A percentile compares a stretch with the other conserved stretches of the same genome.
Conservation (phyloP, 345 rosid species). For the Abelmoschus esculentus region DNA sequence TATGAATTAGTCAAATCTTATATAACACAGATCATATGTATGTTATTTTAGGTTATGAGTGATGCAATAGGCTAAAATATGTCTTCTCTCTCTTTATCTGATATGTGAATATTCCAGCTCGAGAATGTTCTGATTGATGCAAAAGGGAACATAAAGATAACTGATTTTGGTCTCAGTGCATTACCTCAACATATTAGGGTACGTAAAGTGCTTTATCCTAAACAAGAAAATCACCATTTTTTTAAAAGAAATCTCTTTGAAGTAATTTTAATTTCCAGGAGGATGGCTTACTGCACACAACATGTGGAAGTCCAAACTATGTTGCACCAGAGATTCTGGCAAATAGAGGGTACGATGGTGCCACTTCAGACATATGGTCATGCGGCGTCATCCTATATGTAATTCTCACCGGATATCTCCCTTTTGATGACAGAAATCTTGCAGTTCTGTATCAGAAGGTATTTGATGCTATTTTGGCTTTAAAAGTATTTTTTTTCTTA, state of each 20-base stretch:
- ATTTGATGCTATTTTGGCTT: neutral
- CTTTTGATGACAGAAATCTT: slow-evolving; percentile 92
- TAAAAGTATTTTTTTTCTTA: neutral
- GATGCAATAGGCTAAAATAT: neutral
- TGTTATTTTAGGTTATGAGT: too few relatives aligned
- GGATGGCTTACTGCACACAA: slow-evolving; percentile 89
- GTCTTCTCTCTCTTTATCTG: neutral
- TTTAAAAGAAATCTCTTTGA: neutral
- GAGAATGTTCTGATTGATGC: slow-evolving; percentile 86
- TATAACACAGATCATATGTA: too few relatives aligned
- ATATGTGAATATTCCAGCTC: slow-evolving; percentile 39
- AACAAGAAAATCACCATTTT: neutral
- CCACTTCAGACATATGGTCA: slow-evolving; percentile 89
- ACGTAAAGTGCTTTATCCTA: slow-evolving; percentile 11
- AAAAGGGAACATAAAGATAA: slow-evolving; percentile 71
- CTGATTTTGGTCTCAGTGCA: slow-evolving; percentile 97
- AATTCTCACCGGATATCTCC: slow-evolving; percentile 77
- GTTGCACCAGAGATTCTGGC: slow-evolving; percentile 93
- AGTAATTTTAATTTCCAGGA: slow-evolving; percentile 30
- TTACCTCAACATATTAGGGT: slow-evolving; percentile 93
- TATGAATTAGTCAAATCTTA: too few relatives aligned
- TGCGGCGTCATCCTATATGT: slow-evolving; percentile 90
- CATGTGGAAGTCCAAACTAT: slow-evolving; percentile 97
- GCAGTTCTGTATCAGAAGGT: slow-evolving; percentile 95
- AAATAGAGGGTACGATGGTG: slow-evolving; percentile 83